Base-by-base conservation (phyloP, 106 monocot genomes). In the Triglochin maritima region DNA sequence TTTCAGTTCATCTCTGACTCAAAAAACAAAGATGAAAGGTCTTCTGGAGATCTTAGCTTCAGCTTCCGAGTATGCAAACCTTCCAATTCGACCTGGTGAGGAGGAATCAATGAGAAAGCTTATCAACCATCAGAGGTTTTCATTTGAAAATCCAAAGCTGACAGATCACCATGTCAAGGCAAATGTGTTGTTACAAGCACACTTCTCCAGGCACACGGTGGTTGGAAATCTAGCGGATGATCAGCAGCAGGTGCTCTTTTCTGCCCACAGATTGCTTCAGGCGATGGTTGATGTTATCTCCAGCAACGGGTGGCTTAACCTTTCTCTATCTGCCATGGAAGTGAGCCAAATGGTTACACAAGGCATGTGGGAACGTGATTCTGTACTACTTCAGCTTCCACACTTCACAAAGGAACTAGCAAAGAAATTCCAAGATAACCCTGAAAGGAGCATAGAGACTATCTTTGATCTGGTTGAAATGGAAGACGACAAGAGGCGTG, bases 281-380 rank as follows among this genome's bases (percentile, higher is more conserved):
- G 88, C 98, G 12, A 84, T 92, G 91, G 88, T 98, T 49, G 98
- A 98, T 76, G 98, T 92, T n/a, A 89, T 98, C 52, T 92, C 98
- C 12, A 92, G 88, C 77, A 98, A 89, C 60, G 98, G 92, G 9
- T 98, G 92, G 91, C 80, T 92, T 7, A 82, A 15, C 60, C 81
- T 89, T 42, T 88, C 92, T 58, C 70, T 98, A 14, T 44, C 68
- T 4, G 84, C 92, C 11, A 98, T 98, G 98, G 98, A 98, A 57
- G 41, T 98, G 50, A 89, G 92, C 58, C 98, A 98, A 50, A 98
- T 98, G 98, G 87, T 98, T 44, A 98, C 98, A 10, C 98, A 98
- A 59, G 96, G 87, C 6, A 86, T 92, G 86, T 98, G 98, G 98
- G 98, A 88, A 53, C 77, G 84, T 9, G 98, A 98, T 58, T 78